These are phyloP conservation scores for Suhomyces anneliseae DNA, from an alignment of 1,139 yeast genomes.

Conservation along the genomic window DNA sequence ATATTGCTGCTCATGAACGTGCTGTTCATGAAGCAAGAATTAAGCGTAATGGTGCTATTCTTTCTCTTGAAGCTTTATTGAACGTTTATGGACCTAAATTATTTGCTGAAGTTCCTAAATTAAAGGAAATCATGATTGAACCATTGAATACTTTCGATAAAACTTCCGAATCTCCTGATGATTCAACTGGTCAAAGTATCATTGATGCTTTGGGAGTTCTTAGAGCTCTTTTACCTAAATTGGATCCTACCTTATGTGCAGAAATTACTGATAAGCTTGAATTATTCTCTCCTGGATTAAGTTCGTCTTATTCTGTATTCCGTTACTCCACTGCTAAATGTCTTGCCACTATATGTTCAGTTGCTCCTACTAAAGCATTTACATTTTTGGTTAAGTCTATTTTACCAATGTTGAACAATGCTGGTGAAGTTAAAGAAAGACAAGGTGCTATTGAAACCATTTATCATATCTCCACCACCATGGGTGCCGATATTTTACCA, in stretches of 20 bases:
- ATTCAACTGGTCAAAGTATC: conserved; percentile 69
- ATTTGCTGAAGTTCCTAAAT: conserved; percentile 65
- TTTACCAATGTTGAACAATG: conserved; percentile 79
- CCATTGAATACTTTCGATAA: conserved; percentile 47
- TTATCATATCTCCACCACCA: conserved; percentile 76
- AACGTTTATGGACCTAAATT: conserved; percentile 51
- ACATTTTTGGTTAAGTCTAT: conserved; percentile 76
- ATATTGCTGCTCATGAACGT: conserved; percentile 60
- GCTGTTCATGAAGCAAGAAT: conserved; percentile 73
- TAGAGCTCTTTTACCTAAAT: conserved; percentile 68
- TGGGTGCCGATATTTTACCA: conserved; percentile 90
- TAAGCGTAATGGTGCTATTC: conserved; percentile 80
- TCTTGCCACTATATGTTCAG: conserved; percentile 78
- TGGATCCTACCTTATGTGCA: conserved; percentile 50
- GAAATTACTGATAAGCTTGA: conserved; percentile 51
- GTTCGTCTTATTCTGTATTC: conserved; percentile 72
- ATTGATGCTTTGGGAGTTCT: conserved; percentile 86
- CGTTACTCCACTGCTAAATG: conserved; percentile 92
- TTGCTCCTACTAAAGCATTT: conserved; percentile 71
- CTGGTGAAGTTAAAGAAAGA: conserved; percentile 71
- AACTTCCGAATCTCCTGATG: conserved; percentile 40
- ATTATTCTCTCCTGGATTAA: conserved; percentile 59
- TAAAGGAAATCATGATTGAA: conserved; percentile 65
- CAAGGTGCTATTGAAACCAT: conserved; percentile 95
- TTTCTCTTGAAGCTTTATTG: conserved; percentile 62